Conservation (phyloP, 2,329 filamentous ascomycete genomes). For the Scedosporium minutisporum region DNA sequence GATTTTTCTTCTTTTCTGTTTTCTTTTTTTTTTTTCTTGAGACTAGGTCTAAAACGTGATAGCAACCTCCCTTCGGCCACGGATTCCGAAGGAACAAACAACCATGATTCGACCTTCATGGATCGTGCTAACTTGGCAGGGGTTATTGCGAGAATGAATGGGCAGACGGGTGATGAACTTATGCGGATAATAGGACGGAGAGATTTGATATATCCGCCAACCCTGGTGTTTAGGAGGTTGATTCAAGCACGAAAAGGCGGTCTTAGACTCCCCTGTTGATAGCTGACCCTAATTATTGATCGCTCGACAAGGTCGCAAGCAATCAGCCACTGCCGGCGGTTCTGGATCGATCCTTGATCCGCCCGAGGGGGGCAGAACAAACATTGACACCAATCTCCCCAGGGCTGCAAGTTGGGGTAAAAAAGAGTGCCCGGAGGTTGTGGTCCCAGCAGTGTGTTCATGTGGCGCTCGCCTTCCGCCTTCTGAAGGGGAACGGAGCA, state of each 20-base stretch:
- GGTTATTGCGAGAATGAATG: slow-evolving; percentile 6
- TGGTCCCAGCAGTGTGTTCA: no score
- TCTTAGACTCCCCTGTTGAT: not conserved
- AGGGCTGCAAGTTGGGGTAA: no score
- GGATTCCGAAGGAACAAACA: not conserved
- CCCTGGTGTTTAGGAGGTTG: not conserved
- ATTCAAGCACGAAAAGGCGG: no score
- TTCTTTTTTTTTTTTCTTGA: not conserved
- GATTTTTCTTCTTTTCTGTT: no score
- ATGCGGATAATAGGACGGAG: not conserved
- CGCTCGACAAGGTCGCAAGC: no score
- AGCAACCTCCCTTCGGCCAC: not conserved
- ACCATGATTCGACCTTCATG: slow-evolving; percentile 11
- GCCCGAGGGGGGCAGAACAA: no score
- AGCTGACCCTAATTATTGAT: not conserved
- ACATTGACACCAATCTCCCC: no score
- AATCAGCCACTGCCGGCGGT: no score
- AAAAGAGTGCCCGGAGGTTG: no score
- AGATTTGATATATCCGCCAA: not conserved
- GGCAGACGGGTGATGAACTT: not conserved
- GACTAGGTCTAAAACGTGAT: not conserved
- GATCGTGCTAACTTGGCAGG: slow-evolving; percentile 7
- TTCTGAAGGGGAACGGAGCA: no score
- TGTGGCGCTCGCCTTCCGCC: no score
- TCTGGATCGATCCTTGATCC: not conserved